Evolutionary conservation across 306 rosid genomes (phyloP).

Genomic region (Prunus mira): DNA sequence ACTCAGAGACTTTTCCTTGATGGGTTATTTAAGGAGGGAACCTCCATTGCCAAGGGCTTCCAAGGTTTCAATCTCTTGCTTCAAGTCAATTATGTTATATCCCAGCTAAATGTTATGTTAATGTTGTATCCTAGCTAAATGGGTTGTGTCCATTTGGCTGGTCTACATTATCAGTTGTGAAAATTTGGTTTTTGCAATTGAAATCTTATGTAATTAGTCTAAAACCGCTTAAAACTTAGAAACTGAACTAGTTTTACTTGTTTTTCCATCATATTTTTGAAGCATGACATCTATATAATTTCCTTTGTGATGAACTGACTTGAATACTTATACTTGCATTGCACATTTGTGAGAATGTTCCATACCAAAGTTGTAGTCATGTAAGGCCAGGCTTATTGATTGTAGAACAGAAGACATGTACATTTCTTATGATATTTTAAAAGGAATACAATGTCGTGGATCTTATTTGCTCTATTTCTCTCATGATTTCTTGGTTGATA

Average conservation of each 20-base stretch:
- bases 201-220: not conserved
- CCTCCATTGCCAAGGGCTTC: conserved; percentile 2
- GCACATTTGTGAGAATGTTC: not conserved
- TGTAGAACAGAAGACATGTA: not conserved
- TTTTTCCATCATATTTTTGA: not conserved
- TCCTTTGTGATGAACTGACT: not conserved
- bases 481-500: conserved; percentile 5
- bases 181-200: not conserved
- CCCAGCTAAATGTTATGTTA: not conserved
- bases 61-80: conserved; percentile 6
- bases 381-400: not conserved
- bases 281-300: not conserved
- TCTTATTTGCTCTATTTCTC: not conserved
- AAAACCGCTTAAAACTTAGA: no score
- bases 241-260: no score
- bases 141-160: not conserved
- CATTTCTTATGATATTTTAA: not conserved
- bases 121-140: not conserved
- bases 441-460: not conserved
- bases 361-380: not conserved
- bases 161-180: not conserved
- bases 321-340: not conserved
- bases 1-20: not conserved
- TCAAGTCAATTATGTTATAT: not conserved
- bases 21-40: not conserved